Percentiles rank a stretch among this genome's conserved stretches.
Conservation (phyloP, 2,329 filamentous ascomycete species). For the Delphinella strobiligena region DNA sequence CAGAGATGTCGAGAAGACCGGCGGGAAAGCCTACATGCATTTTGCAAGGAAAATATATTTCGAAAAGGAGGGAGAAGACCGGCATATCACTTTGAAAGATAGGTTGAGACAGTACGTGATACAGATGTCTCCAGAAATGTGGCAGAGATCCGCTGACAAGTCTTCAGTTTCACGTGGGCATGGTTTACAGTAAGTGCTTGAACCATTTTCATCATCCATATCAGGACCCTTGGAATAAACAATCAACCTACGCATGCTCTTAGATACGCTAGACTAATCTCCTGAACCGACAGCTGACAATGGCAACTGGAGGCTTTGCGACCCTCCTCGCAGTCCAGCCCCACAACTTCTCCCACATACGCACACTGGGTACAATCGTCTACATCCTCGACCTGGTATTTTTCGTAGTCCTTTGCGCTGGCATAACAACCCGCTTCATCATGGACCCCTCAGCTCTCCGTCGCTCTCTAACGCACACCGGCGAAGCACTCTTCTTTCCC, state of each 20-base stretch:
- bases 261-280: too few species aligned
- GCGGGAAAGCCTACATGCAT: not conserved
- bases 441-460: slow-evolving; percentile 1
- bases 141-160: slow-evolving; percentile 1
- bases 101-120: slow-evolving; percentile 9
- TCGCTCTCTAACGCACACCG: slow-evolving; percentile 27
- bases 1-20: not conserved
- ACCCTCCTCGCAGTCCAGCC: slow-evolving; percentile 32
- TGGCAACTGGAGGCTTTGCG: slow-evolving; percentile 36
- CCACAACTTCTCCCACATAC: slow-evolving; percentile 35
- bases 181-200: slow-evolving; percentile 27
- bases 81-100: slow-evolving; percentile 6
- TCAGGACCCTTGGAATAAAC: too few species aligned
- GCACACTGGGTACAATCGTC: slow-evolving; percentile 37
- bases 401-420: slow-evolving; percentile 7
- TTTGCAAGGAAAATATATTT: not conserved
- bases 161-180: slow-evolving; percentile 31
- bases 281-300: slow-evolving; percentile 28
- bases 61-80: slow-evolving; percentile 2
- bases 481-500: slow-evolving; percentile 39
- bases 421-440: slow-evolving; percentile 4
- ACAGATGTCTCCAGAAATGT: not conserved
- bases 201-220: too few species aligned
- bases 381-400: slow-evolving; percentile 9
- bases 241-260: too few species aligned